These are phyloP conservation scores for Rosellinia necatrix DNA, from an alignment of 2,329 filamentous ascomycete genomes.

Conservation along the genomic window DNA sequence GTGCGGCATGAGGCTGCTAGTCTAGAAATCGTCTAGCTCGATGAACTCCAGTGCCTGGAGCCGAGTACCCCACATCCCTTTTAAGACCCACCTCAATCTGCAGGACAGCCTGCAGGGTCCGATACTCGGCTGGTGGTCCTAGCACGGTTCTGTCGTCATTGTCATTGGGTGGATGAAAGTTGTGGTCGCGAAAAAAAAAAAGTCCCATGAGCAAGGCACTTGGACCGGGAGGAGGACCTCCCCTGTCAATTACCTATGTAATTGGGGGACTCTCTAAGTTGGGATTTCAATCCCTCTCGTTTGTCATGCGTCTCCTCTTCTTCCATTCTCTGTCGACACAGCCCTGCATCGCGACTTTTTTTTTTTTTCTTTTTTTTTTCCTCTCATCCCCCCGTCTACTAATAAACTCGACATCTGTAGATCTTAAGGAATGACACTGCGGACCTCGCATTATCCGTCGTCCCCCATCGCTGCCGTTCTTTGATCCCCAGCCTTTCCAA, in stretches of 20 bases:
- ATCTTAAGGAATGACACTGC: conserved; percentile 33
- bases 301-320: conserved; percentile 12
- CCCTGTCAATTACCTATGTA: conserved; percentile 22
- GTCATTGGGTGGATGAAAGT: conserved; percentile 27
- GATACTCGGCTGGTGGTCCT: conserved; percentile 24
- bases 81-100: conserved; percentile 21
- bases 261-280: conserved; percentile 18
- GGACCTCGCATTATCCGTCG: conserved; percentile 16
- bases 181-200: conserved; percentile 26
- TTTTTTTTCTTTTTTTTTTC: not conserved
- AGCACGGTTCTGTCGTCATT: conserved; percentile 30
- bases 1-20: not conserved
- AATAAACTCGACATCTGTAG: conserved; percentile 4
- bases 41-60: not conserved
- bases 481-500: conserved; percentile 32
- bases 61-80: conserved; percentile 24
- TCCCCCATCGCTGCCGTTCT: conserved; percentile 30
- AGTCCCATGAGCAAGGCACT: conserved; percentile 25
- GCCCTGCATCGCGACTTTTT: not conserved
- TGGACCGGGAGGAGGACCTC: conserved; percentile 13
- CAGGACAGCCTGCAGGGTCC: conserved; percentile 33
- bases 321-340: conserved; percentile 1
- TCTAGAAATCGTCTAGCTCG: not conserved
- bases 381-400: not conserved
- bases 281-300: conserved; percentile 21